These are phyloP conservation scores for Diaporthe australafricana DNA, from an alignment of 2,329 filamentous ascomycete genomes.

Conservation along the genomic window DNA sequence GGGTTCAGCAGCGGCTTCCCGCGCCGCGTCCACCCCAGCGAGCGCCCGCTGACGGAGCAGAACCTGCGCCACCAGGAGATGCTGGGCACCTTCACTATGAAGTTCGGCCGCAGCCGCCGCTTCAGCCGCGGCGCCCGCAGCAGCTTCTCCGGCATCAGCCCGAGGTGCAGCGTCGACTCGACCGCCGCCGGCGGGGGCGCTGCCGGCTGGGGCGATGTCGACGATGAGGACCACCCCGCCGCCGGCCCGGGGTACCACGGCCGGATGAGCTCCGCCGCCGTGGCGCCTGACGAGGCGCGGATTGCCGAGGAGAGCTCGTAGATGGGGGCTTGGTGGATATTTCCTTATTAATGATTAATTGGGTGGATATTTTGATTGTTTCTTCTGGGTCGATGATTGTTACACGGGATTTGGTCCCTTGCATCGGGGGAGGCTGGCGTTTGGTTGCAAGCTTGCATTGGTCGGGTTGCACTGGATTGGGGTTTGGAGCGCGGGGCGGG, in stretches of 20 bases:
- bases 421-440: neutral
- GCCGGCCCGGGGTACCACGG: neutral
- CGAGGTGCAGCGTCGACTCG: constrained; percentile 44
- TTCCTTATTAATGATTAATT: neutral
- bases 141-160: constrained; percentile 53
- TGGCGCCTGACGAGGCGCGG: constrained; percentile 22
- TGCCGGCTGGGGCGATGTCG: neutral
- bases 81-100: constrained; percentile 58
- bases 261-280: constrained; percentile 12
- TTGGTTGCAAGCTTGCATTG: constrained; percentile 13
- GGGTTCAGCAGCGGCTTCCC: neutral
- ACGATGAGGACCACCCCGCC: neutral
- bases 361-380: neutral
- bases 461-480: neutral
- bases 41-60: constrained; percentile 57
- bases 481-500: constrained; percentile 4
- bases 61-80: constrained; percentile 61
- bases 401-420: neutral
- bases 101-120: constrained; percentile 52
- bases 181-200: neutral
- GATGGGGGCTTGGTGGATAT: neutral
- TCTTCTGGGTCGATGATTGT: too few relatives aligned
- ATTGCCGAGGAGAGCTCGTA: constrained; percentile 21
- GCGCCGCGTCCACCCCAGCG: constrained; percentile 53
- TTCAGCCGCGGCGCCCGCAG: constrained; percentile 23